Conservation (phyloP, 2,329 filamentous ascomycete species). For the Cadophora sp. region DNA sequence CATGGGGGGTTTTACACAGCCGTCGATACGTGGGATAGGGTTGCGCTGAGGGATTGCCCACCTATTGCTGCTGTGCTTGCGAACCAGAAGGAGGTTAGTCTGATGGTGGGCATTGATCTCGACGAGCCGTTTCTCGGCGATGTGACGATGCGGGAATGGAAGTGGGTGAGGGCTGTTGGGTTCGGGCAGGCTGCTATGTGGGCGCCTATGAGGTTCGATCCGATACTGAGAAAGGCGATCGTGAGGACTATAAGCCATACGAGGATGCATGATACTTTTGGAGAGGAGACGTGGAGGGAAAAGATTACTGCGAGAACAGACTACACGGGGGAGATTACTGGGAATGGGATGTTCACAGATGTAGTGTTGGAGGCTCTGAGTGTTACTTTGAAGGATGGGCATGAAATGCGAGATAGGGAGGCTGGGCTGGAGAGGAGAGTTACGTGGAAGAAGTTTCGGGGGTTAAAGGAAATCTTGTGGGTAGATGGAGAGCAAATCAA, state of each 20-base stretch:
- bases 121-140: slow-evolving; percentile 38
- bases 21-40: slow-evolving; percentile 35
- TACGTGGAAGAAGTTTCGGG: slow-evolving; percentile 38
- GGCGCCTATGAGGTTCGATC: slow-evolving; percentile 38
- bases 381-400: slow-evolving; percentile 26
- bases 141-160: slow-evolving; percentile 25
- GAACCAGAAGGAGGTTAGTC: slow-evolving; percentile 28
- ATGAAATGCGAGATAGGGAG: slow-evolving; percentile 35
- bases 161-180: slow-evolving; percentile 33
- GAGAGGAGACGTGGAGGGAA: slow-evolving; percentile 13
- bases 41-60: slow-evolving; percentile 29
- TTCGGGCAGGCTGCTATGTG: slow-evolving; percentile 34
- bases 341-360: slow-evolving; percentile 38
- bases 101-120: slow-evolving; percentile 36
- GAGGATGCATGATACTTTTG: slow-evolving; percentile 10
- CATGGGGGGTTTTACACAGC: slow-evolving; percentile 35
- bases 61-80: slow-evolving; percentile 24
- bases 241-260: slow-evolving; percentile 36
- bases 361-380: slow-evolving; percentile 33
- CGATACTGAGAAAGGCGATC: slow-evolving; percentile 35
- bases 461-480: slow-evolving; percentile 32
- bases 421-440: slow-evolving; percentile 37
- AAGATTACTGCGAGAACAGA: slow-evolving; percentile 15
- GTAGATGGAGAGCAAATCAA: slow-evolving; percentile 28
- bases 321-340: slow-evolving; percentile 31